Percentiles rank a stretch among this genome's conserved stretches.
phyloP scores from a whole-genome alignment of 257 asterid species.

The Salvia rosmarinus region DNA sequence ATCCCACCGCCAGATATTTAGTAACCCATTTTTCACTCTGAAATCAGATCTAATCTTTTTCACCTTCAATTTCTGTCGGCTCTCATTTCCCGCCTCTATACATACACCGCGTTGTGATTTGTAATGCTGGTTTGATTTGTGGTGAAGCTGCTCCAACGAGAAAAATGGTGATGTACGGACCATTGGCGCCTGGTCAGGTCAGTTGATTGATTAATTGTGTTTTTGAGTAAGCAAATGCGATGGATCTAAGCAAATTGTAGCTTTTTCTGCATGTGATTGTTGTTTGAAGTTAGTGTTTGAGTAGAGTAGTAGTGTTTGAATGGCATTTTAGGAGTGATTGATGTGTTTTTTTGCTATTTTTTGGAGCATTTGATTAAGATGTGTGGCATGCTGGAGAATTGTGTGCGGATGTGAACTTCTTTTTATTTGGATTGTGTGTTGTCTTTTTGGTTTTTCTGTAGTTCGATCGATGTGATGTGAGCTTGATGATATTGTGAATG shows the following conservation, averaged over 20 bases:
- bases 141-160: background rate
- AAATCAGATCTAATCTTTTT: constrained; percentile 42
- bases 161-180: constrained; percentile 80
- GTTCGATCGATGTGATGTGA: constrained; percentile 14
- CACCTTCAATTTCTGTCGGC: constrained; percentile 13
- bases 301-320: constrained; percentile 13
- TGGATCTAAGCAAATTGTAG: constrained; percentile 3
- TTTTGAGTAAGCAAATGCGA: constrained; percentile 17
- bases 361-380: constrained; percentile 27
- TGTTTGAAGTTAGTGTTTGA: constrained; percentile 10
- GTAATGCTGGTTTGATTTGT: constrained; percentile 38
- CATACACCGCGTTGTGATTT: constrained; percentile 8
- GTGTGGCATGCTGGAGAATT: constrained; percentile 12
- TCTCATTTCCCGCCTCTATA: constrained; percentile 37
- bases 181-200: constrained; percentile 86
- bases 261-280: constrained; percentile 4
- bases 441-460: background rate
- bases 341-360: constrained; percentile 7
- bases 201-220: constrained; percentile 32
- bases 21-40: constrained; percentile 8
- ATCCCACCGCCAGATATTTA: too few species aligned
- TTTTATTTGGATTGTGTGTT: background rate
- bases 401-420: background rate
- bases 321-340: constrained; percentile 12
- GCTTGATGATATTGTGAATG: constrained; percentile 32